Percentiles rank a stretch among this genome's conserved stretches.
Conservation (phyloP, 805 yeast species). For the Ogataea thermomethanolica region DNA sequence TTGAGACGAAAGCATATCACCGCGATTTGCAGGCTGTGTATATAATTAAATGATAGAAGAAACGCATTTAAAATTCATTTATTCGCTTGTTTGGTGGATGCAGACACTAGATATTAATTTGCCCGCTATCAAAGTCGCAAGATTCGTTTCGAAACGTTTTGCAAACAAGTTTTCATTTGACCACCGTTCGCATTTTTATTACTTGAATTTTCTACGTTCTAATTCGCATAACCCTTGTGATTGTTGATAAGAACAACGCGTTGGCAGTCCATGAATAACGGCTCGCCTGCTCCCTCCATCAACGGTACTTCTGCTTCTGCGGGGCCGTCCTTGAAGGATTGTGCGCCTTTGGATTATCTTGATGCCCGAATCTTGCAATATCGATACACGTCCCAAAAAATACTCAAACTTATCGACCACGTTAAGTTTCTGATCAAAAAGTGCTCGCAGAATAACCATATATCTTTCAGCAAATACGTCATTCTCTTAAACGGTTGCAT, state of each 20-base stretch:
- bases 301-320: not conserved
- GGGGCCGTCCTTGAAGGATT: conserved; percentile 21
- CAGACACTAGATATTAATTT: not conserved
- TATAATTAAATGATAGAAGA: not conserved
- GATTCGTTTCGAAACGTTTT: no score
- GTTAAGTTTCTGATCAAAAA: conserved; percentile 24
- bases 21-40: conserved; percentile 4
- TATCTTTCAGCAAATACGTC: conserved; percentile 36
- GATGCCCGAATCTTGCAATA: conserved; percentile 61
- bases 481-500: conserved; percentile 38
- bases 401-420: conserved; percentile 37
- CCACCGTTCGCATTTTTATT: not conserved
- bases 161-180: no score
- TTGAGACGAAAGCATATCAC: no score
- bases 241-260: conserved; percentile 7
- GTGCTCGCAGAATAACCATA: conserved; percentile 22
- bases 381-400: conserved; percentile 48
- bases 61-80: not conserved
- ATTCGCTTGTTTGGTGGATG: conserved; percentile 3
- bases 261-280: conserved; percentile 1
- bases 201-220: not conserved
- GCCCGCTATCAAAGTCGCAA: no score
- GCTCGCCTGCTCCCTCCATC: not conserved
- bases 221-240: not conserved
- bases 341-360: conserved; percentile 40